Base-by-base conservation (phyloP, 2,329 filamentous ascomycete genomes). In the Neonectria sp. region DNA sequence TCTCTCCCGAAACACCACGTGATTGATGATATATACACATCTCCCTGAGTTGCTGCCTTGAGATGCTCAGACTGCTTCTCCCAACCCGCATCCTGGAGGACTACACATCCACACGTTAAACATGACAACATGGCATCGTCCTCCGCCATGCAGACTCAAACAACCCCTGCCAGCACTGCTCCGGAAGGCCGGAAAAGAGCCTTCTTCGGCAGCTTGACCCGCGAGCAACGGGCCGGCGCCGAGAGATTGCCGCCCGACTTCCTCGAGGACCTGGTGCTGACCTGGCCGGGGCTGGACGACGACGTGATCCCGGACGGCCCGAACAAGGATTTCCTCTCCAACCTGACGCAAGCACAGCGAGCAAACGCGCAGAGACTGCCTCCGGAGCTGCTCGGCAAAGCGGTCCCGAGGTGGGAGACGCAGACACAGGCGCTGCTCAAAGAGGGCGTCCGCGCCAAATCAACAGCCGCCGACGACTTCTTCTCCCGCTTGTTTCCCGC, bases 201-300 rank as follows among this genome's bases (percentile, higher is more conserved):
- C n/a, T 45, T 45, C 11, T 24, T 45, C 40, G 9, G n/a, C 40
- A 45, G 40, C n/a, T 24, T 24, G 40, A 45, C 40, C 40, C n/a
- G 8, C 8, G 40, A 45, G n/a, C n/a, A 45, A 12, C 40, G 40
- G n/a, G 9, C 8, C 40, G 40, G n/a, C 40, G 40, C n/a, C 40
- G 40, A 21, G 40, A 45, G 40, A 4, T 5, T 45, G n/a, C 40
- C 40, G 40, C 40, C 40, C n/a, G 40, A 45, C 40, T 45, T 45
- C 40, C 40, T 45, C 40, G 40, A 45, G 8, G 40, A 45, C 40
- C 4, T 45, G n/a, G n/a, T 45, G 40, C n/a, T 21, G 40, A 45
- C 40, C n/a, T 45, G 40, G 40, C 40, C 40, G n/a, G 40, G 40
- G n/a, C 40, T 45, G n/a, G 40, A 24, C 40, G 40, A 45, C 40